Evolutionary conservation across 2,329 filamentous ascomycete genomes (phyloP).

Genomic region (Colletotrichum lini): DNA sequence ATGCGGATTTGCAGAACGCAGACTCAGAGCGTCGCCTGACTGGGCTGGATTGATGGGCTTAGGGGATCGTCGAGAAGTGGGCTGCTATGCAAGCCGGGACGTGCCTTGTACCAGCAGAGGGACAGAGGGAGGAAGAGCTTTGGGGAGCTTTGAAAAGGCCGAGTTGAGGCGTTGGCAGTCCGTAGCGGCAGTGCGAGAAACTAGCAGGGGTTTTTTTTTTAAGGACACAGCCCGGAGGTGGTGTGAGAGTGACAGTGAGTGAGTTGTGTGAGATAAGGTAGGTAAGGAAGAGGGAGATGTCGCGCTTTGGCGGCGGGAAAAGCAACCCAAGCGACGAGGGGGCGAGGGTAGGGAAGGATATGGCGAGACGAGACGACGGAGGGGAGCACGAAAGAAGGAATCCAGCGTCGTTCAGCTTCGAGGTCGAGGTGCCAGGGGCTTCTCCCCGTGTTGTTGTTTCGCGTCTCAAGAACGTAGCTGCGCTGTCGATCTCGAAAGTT

Average conservation of each 20-base stretch:
- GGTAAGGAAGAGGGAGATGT: neutral
- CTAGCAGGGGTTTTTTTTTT: conserved; percentile 24
- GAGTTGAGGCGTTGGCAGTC: conserved; percentile 29
- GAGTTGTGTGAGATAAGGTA: conserved; percentile 13
- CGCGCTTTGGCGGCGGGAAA: conserved; percentile 15
- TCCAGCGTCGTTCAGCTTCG: conserved; percentile 28
- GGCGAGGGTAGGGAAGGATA: neutral
- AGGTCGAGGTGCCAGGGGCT: conserved; percentile 41
- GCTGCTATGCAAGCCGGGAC: conserved; percentile 42
- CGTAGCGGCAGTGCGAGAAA: conserved; percentile 28
- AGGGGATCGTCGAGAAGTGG: conserved; percentile 40
- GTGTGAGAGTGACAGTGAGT: conserved; percentile 14
- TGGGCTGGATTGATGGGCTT: conserved; percentile 36
- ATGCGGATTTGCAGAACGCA: conserved; percentile 41
- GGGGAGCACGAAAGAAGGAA: neutral
- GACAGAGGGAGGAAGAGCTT: conserved; percentile 28
- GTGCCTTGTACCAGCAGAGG: conserved; percentile 41
- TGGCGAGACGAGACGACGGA: conserved; percentile 22
- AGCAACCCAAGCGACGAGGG: neutral
- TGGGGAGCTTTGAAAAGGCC: conserved; percentile 11
- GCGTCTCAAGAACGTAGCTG: conserved; percentile 39
- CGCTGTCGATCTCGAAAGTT: conserved; percentile 39
- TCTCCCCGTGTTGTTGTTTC: conserved; percentile 37
- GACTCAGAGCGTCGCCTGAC: conserved; percentile 31
- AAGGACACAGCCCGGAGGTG: conserved; percentile 28